phyloP scores from a whole-genome alignment of 805 yeast species.

The Komagataella pseudopastoris region DNA sequence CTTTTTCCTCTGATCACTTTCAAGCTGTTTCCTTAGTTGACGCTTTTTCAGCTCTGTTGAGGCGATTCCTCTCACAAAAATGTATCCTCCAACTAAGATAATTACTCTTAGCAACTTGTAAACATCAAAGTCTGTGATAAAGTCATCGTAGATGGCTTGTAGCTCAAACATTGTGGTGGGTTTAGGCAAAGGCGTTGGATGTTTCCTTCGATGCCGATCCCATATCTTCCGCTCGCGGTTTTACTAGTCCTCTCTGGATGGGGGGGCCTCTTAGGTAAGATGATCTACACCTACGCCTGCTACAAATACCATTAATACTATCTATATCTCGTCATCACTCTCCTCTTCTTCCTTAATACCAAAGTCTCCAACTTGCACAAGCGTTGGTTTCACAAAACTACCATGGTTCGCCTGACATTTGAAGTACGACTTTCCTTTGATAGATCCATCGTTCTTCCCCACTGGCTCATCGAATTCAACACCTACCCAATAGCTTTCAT shows the following conservation, averaged over 20 bases:
- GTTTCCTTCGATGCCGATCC: slow-evolving; percentile 1
- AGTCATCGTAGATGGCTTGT: slow-evolving; percentile 20
- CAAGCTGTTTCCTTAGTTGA: slow-evolving; percentile 34
- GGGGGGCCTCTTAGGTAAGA: neutral
- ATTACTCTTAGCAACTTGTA: slow-evolving; percentile 32
- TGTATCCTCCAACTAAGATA: slow-evolving; percentile 48
- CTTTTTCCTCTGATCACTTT: slow-evolving; percentile 29
- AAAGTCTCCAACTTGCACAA: slow-evolving; percentile 58
- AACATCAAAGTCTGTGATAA: slow-evolving; percentile 27
- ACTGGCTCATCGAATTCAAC: slow-evolving; percentile 74
- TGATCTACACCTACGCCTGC: neutral
- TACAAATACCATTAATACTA: neutral
- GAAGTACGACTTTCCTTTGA: slow-evolving; percentile 51
- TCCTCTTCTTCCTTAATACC: slow-evolving; percentile 26
- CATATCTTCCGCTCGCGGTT: neutral
- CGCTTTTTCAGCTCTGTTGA: slow-evolving; percentile 42
- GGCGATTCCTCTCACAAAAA: slow-evolving; percentile 42
- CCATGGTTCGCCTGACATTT: slow-evolving; percentile 47
- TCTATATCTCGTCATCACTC: slow-evolving; percentile 23
- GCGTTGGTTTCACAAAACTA: slow-evolving; percentile 59
- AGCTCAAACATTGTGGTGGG: slow-evolving; percentile 9
- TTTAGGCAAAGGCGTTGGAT: slow-evolving; percentile 2
- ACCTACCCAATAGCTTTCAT: slow-evolving; percentile 59
- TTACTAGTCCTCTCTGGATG: neutral
- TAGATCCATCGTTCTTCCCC: slow-evolving; percentile 76